Percentiles rank a stretch among this genome's conserved stretches.
Conservation (phyloP, 2,329 filamentous ascomycete species). For the Neurospora sp. region DNA sequence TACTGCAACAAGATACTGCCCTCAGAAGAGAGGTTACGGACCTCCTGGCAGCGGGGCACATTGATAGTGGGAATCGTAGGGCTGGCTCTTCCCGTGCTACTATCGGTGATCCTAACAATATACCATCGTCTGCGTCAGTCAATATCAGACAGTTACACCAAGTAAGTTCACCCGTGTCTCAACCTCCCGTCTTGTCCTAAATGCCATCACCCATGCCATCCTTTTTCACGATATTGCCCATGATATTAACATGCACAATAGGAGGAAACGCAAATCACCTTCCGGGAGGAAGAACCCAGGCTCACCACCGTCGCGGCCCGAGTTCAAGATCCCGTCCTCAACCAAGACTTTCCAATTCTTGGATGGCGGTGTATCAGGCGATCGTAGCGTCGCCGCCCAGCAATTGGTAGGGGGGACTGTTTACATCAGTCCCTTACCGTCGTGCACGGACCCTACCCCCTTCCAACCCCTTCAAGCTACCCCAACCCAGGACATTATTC, state of each 20-base stretch:
- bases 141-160: background rate
- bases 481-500: background rate
- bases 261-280: background rate
- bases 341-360: conserved; percentile 3
- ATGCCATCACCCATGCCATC: background rate
- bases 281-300: background rate
- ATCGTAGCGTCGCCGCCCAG: background rate
- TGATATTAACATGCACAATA: background rate
- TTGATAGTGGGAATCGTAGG: conserved; percentile 18
- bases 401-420: background rate
- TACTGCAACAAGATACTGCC: conserved; percentile 23
- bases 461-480: background rate
- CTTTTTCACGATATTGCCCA: background rate
- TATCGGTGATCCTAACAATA: background rate
- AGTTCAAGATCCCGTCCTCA: background rate
- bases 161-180: background rate
- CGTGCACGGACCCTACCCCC: background rate
- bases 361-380: background rate
- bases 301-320: background rate
- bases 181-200: background rate
- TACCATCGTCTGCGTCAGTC: background rate
- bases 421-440: conserved; percentile 2
- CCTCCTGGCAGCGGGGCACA: conserved; percentile 20
- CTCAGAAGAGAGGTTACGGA: conserved; percentile 12
- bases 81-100: conserved; percentile 13